Percentiles rank a stretch among this genome's conserved stretches.
Evolutionary conservation across 768 basidiomycete species (phyloP).

Genomic region (Boletus coccyginus): DNA sequence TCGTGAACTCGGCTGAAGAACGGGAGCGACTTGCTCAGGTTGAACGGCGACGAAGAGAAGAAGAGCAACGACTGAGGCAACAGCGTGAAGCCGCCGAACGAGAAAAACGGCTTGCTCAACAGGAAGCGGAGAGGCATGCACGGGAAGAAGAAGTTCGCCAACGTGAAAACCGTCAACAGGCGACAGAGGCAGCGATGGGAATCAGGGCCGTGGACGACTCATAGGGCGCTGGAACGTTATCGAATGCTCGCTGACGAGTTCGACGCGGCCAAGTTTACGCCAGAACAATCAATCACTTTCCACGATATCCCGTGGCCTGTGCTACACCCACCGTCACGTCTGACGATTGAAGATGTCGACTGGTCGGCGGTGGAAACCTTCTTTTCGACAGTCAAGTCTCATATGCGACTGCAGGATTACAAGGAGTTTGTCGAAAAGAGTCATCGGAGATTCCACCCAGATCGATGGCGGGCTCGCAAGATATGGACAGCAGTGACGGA

Average conservation of each 20-base stretch:
- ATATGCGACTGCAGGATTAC: constrained; percentile 61
- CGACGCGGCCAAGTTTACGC: constrained; percentile 56
- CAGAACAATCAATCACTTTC: constrained; percentile 51
- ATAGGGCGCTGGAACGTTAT: constrained; percentile 72
- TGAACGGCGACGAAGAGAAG: constrained; percentile 33
- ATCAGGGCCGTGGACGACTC: constrained; percentile 58
- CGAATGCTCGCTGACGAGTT: constrained; percentile 57
- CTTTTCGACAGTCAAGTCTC: constrained; percentile 50
- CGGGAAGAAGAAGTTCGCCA: constrained; percentile 37
- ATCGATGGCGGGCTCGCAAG: constrained; percentile 71
- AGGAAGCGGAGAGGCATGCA: constrained; percentile 31
- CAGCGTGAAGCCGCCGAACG: constrained; percentile 28
- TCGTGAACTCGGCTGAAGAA: constrained; percentile 43
- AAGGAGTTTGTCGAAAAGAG: constrained; percentile 65
- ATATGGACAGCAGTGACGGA: constrained; percentile 58
- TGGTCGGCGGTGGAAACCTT: constrained; percentile 72
- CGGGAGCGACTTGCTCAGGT: constrained; percentile 37
- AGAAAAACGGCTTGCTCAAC: constrained; percentile 17
- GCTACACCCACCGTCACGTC: constrained; percentile 47
- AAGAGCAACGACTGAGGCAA: constrained; percentile 24
- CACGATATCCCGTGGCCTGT: constrained; percentile 78
- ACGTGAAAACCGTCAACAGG: constrained; percentile 39
- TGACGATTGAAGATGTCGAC: constrained; percentile 63
- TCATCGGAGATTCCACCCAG: constrained; percentile 75
- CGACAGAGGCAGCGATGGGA: constrained; percentile 56